Evolutionary conservation across 2,329 filamentous ascomycete species (phyloP).

Genomic region (Pleoardoris graminearum): DNA sequence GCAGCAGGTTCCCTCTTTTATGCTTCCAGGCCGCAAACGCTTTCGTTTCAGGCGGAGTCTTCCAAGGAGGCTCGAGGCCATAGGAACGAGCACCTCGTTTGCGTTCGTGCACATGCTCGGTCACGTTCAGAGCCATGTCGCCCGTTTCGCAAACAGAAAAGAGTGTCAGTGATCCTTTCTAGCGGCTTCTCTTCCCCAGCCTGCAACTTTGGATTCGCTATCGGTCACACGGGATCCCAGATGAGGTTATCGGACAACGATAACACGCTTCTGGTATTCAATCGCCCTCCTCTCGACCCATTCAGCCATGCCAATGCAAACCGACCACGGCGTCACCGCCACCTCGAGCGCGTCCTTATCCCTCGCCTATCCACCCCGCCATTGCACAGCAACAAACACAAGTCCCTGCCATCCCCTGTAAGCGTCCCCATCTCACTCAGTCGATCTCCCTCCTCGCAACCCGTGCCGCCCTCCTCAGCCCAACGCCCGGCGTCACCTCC

Average conservation of each 20-base stretch:
- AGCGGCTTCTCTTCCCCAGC: background rate
- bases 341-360: too few species aligned
- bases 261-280: too few species aligned
- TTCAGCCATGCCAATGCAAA: too few species aligned
- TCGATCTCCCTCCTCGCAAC: constrained; percentile 16
- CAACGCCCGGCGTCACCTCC: constrained; percentile 29
- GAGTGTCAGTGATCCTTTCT: background rate
- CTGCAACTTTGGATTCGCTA: too few species aligned
- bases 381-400: too few species aligned
- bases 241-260: too few species aligned
- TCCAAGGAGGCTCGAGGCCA: background rate
- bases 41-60: background rate
- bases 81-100: background rate
- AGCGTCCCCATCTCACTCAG: background rate
- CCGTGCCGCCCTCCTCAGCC: constrained; percentile 27
- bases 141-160: background rate
- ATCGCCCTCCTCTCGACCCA: too few species aligned
- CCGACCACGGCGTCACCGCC: too few species aligned
- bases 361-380: too few species aligned
- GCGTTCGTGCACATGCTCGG: background rate
- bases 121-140: background rate
- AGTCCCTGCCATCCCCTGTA: too few species aligned
- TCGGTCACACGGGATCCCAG: too few species aligned
- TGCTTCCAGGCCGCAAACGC: background rate
- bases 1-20: background rate